These are phyloP conservation scores for Aspergillus fischeri DNA, from an alignment of 2,329 filamentous ascomycete genomes.

Conservation along the genomic window DNA sequence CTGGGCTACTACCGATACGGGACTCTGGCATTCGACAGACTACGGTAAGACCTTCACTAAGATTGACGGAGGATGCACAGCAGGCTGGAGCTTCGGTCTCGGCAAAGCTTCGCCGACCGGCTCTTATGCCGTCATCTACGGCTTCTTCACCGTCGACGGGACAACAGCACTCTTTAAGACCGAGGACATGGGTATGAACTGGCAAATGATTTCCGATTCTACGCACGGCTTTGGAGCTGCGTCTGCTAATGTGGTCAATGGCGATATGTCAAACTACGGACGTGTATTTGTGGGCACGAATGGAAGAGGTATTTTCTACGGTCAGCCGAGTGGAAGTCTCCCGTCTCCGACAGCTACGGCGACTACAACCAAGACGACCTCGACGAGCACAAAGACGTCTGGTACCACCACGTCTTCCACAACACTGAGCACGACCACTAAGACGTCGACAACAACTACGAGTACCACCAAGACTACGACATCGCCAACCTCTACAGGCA, in stretches of 20 bases:
- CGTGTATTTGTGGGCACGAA: slow-evolving; percentile 32
- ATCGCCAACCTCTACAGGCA: slow-evolving; percentile 5
- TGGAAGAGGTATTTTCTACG: slow-evolving; percentile 32
- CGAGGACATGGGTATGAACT: slow-evolving; percentile 23
- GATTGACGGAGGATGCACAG: slow-evolving; percentile 17
- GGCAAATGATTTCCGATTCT: slow-evolving; percentile 25
- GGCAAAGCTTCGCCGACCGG: slow-evolving; percentile 16
- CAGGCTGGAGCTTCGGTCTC: slow-evolving; percentile 20
- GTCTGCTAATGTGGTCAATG: slow-evolving; percentile 24
- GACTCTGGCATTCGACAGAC: slow-evolving; percentile 53
- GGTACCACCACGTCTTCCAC: background rate
- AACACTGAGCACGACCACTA: background rate
- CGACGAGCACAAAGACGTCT: background rate
- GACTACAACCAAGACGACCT: background rate
- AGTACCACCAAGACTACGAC: background rate
- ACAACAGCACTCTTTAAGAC: slow-evolving; percentile 22
- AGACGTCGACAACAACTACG: background rate
- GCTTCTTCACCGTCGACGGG: slow-evolving; percentile 24
- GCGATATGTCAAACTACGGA: slow-evolving; percentile 23
- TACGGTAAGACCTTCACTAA: slow-evolving; percentile 48
- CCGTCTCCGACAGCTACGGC: slow-evolving; percentile 19
- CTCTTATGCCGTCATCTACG: slow-evolving; percentile 22
- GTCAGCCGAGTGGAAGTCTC: slow-evolving; percentile 16
- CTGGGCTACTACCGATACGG: slow-evolving; percentile 42
- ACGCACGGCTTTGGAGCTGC: slow-evolving; percentile 23